Conservation (phyloP, 148 eudicot genomes). For the Diospyros lotus region DNA sequence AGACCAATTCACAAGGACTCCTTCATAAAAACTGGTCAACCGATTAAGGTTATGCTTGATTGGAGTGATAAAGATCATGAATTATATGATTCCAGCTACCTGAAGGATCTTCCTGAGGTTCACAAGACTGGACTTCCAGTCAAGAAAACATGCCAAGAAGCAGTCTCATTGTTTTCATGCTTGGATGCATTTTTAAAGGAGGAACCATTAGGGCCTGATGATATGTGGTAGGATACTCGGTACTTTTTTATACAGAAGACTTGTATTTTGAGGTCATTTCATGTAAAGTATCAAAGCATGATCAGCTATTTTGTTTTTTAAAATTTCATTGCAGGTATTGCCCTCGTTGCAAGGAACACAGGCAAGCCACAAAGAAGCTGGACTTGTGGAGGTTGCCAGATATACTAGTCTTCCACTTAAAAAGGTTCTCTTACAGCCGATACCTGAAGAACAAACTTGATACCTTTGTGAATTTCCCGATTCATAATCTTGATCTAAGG, state of each 20-base stretch:
- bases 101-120: constrained; percentile 87
- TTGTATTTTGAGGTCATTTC: constrained; percentile 2
- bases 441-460: constrained; percentile 93
- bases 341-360: constrained; percentile 92
- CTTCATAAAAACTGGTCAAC: constrained; percentile 30
- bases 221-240: constrained; percentile 74
- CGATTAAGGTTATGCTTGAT: constrained; percentile 42
- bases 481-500: constrained; percentile 74
- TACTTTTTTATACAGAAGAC: background rate
- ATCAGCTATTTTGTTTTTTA: constrained; percentile 9
- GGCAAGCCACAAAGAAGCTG: constrained; percentile 92
- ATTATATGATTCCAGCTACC: constrained; percentile 60
- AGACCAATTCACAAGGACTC: constrained; percentile 53
- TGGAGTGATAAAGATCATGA: constrained; percentile 63
- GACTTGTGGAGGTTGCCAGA: constrained; percentile 98
- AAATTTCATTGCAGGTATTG: constrained; percentile 70
- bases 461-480: constrained; percentile 79
- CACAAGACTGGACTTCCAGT: constrained; percentile 61
- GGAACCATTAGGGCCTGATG: constrained; percentile 98
- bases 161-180: constrained; percentile 86
- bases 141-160: constrained; percentile 90
- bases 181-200: constrained; percentile 92
- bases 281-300: background rate
- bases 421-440: constrained; percentile 91
- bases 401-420: constrained; percentile 85